Evolutionary conservation across 2,329 filamentous ascomycete species (phyloP).

Genomic region (Pezicula carpinea): DNA sequence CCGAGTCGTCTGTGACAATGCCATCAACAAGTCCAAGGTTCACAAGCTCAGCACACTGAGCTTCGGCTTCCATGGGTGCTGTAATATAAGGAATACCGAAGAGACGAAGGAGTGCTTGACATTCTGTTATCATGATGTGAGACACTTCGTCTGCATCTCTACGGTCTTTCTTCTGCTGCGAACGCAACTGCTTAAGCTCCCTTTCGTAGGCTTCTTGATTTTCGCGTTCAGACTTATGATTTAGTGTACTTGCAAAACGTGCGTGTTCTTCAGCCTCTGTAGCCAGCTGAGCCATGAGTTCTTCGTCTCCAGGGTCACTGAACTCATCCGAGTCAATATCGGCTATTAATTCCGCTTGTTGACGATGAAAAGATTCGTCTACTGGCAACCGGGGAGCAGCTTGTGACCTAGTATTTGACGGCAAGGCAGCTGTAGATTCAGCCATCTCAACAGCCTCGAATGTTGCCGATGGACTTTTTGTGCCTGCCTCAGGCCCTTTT

Average conservation of each 20-base stretch:
- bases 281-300: conserved; percentile 79
- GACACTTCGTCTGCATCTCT: conserved; percentile 96
- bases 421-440: conserved; percentile 5
- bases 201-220: conserved; percentile 77
- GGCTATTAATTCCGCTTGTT: conserved; percentile 9
- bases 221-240: conserved; percentile 65
- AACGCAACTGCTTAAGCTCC: conserved; percentile 80
- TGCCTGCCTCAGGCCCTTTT: not conserved
- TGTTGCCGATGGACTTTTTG: conserved; percentile 13
- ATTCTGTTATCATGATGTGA: conserved; percentile 92
- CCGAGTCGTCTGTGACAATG: conserved; percentile 95
- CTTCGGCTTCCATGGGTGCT: conserved; percentile 98
- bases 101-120: conserved; percentile 80
- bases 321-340: conserved; percentile 53
- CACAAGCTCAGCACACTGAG: conserved; percentile 92
- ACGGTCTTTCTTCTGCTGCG: conserved; percentile 94
- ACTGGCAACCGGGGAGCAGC: not conserved
- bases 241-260: conserved; percentile 83
- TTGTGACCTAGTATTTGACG: not conserved
- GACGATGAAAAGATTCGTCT: conserved; percentile 17
- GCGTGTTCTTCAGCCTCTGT: conserved; percentile 91
- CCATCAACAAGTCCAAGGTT: conserved; percentile 85
- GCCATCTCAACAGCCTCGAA: conserved; percentile 22
- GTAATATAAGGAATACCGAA: conserved; percentile 97
- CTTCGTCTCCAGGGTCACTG: conserved; percentile 88